Conservation (phyloP, 2,329 filamentous ascomycete genomes). For the Pyrenophora seminiperda region DNA sequence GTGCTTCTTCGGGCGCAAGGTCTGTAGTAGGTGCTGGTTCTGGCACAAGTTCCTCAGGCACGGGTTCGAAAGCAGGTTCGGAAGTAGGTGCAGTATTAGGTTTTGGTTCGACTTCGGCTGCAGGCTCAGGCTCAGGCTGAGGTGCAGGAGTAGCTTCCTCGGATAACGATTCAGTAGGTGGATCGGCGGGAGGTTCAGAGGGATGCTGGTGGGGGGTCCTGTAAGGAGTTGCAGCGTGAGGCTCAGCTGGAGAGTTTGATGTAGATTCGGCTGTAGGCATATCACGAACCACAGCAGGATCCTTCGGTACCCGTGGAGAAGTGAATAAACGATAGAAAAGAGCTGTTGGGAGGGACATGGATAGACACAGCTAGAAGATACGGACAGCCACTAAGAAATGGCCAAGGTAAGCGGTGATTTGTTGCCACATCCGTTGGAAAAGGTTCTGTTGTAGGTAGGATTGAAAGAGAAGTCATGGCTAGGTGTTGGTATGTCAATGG, state of each 20-base stretch:
- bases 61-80: background rate
- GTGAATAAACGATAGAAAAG: background rate
- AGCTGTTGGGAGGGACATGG: background rate
- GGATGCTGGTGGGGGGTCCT: background rate
- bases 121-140: conserved; percentile 2
- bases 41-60: background rate
- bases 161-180: background rate
- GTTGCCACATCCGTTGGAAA: background rate
- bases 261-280: background rate
- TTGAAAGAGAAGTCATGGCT: conserved; percentile 1
- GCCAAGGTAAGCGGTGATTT: conserved; percentile 2
- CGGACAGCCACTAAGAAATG: background rate
- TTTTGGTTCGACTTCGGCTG: background rate
- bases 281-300: background rate
- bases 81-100: background rate
- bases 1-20: background rate
- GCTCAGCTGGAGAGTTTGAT: too few relatives aligned
- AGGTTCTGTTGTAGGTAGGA: background rate
- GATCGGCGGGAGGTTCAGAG: background rate
- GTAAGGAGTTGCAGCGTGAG: background rate
- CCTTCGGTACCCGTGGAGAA: conserved; percentile 1
- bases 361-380: background rate
- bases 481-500: background rate
- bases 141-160: background rate
- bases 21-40: background rate